These are phyloP conservation scores for Colletotrichum sp. DNA, from an alignment of 2,329 filamentous ascomycete species.

Conservation along the genomic window DNA sequence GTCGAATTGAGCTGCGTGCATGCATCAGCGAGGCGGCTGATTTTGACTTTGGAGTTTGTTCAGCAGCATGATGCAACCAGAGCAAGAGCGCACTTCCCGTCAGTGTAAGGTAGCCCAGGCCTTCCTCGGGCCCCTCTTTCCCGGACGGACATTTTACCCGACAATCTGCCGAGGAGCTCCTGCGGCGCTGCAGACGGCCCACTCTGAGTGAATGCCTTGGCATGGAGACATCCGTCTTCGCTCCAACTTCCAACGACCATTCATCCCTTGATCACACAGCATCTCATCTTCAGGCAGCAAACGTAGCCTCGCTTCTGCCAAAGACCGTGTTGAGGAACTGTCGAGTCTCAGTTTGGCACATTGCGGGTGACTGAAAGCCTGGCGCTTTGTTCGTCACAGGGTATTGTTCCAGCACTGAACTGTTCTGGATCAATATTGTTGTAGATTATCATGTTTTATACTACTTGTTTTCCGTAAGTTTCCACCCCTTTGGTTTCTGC, in stretches of 20 bases:
- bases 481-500: neutral
- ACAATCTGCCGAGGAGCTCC: neutral
- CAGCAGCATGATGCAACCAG: neutral
- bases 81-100: neutral
- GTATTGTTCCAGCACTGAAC: neutral
- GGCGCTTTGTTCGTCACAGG: neutral
- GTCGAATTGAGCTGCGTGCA: neutral
- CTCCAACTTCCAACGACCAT: neutral
- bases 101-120: neutral
- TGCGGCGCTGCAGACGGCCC: neutral
- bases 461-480: neutral
- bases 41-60: neutral
- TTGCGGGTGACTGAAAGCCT: neutral
- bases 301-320: neutral
- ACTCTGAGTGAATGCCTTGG: neutral
- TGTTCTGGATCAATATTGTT: neutral
- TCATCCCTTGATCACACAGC: neutral
- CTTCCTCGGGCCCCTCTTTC: neutral
- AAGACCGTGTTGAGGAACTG: neutral
- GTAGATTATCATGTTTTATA: neutral
- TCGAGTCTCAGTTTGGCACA: neutral
- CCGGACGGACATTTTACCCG: neutral
- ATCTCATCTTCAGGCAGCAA: neutral
- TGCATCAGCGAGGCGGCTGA: neutral
- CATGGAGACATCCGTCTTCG: neutral